phyloP scores from a whole-genome alignment of 306 rosid genomes.

The Malus orientalis region DNA sequence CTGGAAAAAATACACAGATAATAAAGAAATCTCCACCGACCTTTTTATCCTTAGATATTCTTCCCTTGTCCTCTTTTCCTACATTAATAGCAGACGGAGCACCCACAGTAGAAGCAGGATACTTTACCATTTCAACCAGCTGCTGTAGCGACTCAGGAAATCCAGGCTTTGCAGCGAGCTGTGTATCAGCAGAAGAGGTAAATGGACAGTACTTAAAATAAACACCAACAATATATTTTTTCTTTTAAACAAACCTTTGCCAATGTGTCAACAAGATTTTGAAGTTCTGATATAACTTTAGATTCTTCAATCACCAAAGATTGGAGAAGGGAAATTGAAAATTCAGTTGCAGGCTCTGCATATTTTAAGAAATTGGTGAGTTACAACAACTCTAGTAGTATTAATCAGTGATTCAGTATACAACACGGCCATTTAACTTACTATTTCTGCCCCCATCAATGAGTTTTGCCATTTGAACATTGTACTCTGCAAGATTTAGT shows the following conservation, averaged over 20 bases:
- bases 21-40: conserved; percentile 30
- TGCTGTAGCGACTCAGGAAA: conserved; percentile 79
- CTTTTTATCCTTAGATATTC: conserved; percentile 73
- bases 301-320: conserved; percentile 65
- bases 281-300: conserved; percentile 87
- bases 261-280: conserved; percentile 87
- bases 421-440: conserved; percentile 30
- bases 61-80: conserved; percentile 85
- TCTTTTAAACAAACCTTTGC: conserved; percentile 55
- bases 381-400: conserved; percentile 8
- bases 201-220: neutral
- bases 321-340: conserved; percentile 77
- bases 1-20: neutral
- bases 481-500: conserved; percentile 90
- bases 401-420: neutral
- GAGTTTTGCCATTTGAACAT: conserved; percentile 95
- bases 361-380: conserved; percentile 23
- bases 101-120: conserved; percentile 49
- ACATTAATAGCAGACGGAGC: conserved; percentile 41
- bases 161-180: conserved; percentile 92
- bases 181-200: conserved; percentile 27
- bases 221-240: neutral
- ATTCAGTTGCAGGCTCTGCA: conserved; percentile 90
- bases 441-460: conserved; percentile 97
- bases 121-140: conserved; percentile 77